Evolutionary conservation across 1,139 yeast genomes (phyloP).

Genomic region (Torulaspora pretoriensis): DNA sequence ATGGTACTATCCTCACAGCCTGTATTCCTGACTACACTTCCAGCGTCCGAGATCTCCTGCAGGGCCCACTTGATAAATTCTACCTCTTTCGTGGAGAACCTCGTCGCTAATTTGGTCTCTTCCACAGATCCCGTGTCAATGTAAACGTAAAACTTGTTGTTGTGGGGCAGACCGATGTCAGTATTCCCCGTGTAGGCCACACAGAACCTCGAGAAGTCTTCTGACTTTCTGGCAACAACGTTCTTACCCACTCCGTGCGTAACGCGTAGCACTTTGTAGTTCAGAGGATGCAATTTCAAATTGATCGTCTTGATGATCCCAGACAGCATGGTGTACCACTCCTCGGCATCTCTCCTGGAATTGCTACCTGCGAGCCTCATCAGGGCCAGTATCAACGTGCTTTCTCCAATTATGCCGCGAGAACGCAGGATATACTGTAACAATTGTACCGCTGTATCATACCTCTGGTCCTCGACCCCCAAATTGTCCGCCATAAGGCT

Average conservation of each 20-base stretch:
- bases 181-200: background rate
- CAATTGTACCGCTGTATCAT: conserved; percentile 17
- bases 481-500: background rate
- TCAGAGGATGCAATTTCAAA: conserved; percentile 23
- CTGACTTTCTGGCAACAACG: conserved; percentile 12
- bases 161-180: conserved; percentile 15
- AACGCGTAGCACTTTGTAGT: conserved; percentile 24
- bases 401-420: conserved; percentile 31
- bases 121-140: conserved; percentile 25
- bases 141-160: conserved; percentile 29
- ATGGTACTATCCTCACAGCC: conserved; percentile 1
- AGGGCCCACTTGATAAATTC: conserved; percentile 31
- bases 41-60: conserved; percentile 16
- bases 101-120: conserved; percentile 31
- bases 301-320: conserved; percentile 23
- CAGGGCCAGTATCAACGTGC: conserved; percentile 23
- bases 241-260: conserved; percentile 28
- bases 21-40: background rate
- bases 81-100: conserved; percentile 27
- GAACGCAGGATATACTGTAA: conserved; percentile 28
- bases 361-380: conserved; percentile 16
- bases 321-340: conserved; percentile 17
- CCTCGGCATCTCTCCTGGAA: conserved; percentile 5
- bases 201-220: conserved; percentile 6
- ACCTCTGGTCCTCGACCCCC: background rate